phyloP scores from a whole-genome alignment of 345 rosid genomes.

The Melastoma malabathricum region DNA sequence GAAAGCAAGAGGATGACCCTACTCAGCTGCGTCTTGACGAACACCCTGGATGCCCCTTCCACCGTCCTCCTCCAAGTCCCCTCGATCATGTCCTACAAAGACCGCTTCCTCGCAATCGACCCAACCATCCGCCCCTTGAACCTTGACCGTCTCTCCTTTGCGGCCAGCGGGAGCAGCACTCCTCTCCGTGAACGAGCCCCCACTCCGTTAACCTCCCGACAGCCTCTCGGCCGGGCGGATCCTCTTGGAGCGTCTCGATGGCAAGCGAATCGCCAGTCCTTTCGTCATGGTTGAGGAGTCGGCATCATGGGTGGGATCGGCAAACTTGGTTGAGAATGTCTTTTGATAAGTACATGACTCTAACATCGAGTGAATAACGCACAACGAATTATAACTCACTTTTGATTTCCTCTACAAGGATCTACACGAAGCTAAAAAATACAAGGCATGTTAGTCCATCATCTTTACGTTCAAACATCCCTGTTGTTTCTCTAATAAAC shows the following conservation, averaged over 20 bases:
- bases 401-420: no score
- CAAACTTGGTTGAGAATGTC: no score
- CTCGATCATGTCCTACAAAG: constrained; percentile 27
- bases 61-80: constrained; percentile 87
- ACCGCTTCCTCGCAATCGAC: constrained; percentile 23
- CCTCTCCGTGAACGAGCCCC: constrained; percentile 32
- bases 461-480: no score
- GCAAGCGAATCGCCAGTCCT: constrained; percentile 6
- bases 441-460: no score
- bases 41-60: constrained; percentile 65
- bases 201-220: constrained; percentile 6
- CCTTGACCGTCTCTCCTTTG: constrained; percentile 20
- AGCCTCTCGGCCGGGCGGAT: constrained; percentile 1
- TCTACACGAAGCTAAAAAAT: no score
- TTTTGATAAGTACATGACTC: no score
- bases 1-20: background rate
- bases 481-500: no score
- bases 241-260: constrained; percentile 24
- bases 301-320: constrained; percentile 26
- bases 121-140: constrained; percentile 38
- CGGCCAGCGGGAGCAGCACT: constrained; percentile 43
- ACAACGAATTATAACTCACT: no score
- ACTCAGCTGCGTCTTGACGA: constrained; percentile 39
- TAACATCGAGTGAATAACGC: no score
- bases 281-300: background rate